Evolutionary conservation across 176 grass and related monocot species (phyloP).

Genomic region (Zea luxurians): DNA sequence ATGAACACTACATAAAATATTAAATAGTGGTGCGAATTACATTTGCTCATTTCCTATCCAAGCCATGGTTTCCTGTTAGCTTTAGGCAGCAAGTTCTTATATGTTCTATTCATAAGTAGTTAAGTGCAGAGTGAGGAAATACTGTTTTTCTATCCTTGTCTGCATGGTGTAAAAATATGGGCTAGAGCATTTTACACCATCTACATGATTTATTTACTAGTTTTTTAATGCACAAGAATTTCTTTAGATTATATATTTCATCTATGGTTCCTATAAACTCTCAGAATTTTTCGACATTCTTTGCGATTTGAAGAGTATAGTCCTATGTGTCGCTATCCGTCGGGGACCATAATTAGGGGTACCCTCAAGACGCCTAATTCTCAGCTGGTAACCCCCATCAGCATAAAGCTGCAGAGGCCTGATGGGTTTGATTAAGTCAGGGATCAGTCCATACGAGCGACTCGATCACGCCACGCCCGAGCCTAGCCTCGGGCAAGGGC

Average conservation of each 20-base stretch:
- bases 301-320: neutral
- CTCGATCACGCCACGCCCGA: too few relatives aligned
- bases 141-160: neutral
- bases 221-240: conserved; percentile 4
- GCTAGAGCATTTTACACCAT: neutral
- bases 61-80: neutral
- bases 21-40: neutral
- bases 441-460: too few relatives aligned
- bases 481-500: too few relatives aligned
- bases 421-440: too few relatives aligned
- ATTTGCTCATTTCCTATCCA: neutral
- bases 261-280: neutral
- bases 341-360: neutral
- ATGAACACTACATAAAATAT: too few relatives aligned
- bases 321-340: neutral
- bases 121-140: neutral
- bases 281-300: neutral
- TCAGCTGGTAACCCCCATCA: too few relatives aligned
- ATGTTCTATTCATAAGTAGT: neutral
- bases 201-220: neutral
- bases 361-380: too few relatives aligned
- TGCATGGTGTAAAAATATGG: conserved; percentile 11
- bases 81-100: neutral
- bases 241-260: neutral
- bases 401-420: too few relatives aligned